A percentile compares a stretch with the other conserved stretches of the same genome.
Evolutionary conservation across 768 basidiomycete genomes (phyloP).

Genomic region (Fistulinella prunicolor): DNA sequence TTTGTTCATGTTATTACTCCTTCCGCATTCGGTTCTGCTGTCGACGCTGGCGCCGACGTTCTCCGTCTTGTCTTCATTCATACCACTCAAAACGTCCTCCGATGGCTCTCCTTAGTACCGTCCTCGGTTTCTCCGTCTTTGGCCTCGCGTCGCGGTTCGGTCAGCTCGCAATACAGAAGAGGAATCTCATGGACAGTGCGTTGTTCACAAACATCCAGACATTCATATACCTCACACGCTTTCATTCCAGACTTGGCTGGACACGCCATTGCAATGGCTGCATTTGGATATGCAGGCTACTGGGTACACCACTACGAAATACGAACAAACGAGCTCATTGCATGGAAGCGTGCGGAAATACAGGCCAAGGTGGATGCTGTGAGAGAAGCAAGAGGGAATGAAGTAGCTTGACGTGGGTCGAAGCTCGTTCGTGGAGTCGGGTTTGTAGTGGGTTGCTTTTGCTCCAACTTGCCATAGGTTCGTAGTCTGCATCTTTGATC

Average conservation of each 20-base stretch:
- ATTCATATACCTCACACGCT: neutral
- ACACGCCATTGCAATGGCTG: slow-evolving; percentile 64
- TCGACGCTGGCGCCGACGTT: slow-evolving; percentile 5
- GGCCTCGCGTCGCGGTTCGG: slow-evolving; percentile 83
- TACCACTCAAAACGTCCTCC: neutral
- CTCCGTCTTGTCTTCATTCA: slow-evolving; percentile 6
- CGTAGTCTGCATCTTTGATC: slow-evolving; percentile 6
- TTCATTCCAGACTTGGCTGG: slow-evolving; percentile 62
- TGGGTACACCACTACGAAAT: slow-evolving; percentile 68
- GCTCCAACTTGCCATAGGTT: slow-evolving; percentile 19
- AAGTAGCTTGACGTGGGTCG: slow-evolving; percentile 23
- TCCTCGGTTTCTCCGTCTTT: slow-evolving; percentile 76
- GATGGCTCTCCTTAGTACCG: slow-evolving; percentile 66
- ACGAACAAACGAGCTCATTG: slow-evolving; percentile 57
- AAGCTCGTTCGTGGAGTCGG: neutral
- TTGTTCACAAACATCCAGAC: slow-evolving; percentile 13
- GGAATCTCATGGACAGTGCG: slow-evolving; percentile 79
- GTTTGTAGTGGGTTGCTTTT: neutral
- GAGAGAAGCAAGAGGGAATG: slow-evolving; percentile 10
- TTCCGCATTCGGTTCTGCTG: slow-evolving; percentile 14
- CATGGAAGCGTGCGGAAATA: slow-evolving; percentile 61
- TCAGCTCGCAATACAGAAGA: slow-evolving; percentile 82
- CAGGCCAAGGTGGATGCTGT: slow-evolving; percentile 40
- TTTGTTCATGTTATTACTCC: slow-evolving; percentile 23
- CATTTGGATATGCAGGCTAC: slow-evolving; percentile 74